Conservation (phyloP, 352 stramenopile species). For the Globisporangium okanoganense region DNA sequence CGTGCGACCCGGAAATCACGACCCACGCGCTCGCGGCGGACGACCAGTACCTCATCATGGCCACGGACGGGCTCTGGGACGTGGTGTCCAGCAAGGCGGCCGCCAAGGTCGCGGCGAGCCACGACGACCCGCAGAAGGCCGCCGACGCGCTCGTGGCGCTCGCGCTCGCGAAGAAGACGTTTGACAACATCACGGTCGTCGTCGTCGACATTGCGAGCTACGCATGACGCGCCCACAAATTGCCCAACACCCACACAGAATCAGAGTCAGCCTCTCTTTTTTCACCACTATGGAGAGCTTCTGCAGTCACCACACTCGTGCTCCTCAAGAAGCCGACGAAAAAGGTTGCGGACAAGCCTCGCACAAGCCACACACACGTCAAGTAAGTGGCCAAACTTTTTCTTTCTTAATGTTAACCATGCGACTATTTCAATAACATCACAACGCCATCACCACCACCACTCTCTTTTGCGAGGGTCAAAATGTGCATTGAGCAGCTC, state of each 20-base stretch:
- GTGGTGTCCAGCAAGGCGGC: slow-evolving; percentile 67
- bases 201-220: slow-evolving; percentile 65
- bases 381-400: neutral
- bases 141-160: slow-evolving; percentile 60
- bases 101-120: slow-evolving; percentile 47
- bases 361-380: neutral
- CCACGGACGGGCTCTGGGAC: slow-evolving; percentile 82
- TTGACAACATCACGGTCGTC: slow-evolving; percentile 81
- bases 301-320: no score
- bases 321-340: no score
- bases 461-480: no score
- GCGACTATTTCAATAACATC: no score
- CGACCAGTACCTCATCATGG: slow-evolving; percentile 78
- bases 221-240: slow-evolving; percentile 20
- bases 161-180: slow-evolving; percentile 45
- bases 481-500: no score
- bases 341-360: no score
- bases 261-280: no score
- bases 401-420: no score
- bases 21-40: slow-evolving; percentile 47
- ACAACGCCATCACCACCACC: no score
- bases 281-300: neutral
- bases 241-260: neutral
- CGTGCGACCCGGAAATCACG: slow-evolving; percentile 73
- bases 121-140: slow-evolving; percentile 47